phyloP scores from a whole-genome alignment of 768 basidiomycete genomes.

The Collybia sp. region DNA sequence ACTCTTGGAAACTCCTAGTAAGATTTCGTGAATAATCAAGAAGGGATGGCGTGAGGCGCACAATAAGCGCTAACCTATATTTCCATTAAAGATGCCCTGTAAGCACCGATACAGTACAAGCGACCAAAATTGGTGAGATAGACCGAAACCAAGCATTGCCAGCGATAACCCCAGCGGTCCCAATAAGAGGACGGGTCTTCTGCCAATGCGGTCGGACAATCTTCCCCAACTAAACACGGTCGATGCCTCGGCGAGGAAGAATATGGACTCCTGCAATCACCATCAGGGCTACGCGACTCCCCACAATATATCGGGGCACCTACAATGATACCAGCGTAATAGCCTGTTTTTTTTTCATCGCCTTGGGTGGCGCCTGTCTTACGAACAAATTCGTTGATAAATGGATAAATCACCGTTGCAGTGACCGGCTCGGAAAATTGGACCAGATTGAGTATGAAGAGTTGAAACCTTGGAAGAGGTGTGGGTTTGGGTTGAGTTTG shows the following conservation, averaged over 20 bases:
- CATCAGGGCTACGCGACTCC: slow-evolving; percentile 10
- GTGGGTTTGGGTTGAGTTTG: slow-evolving; percentile 14
- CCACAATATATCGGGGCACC: slow-evolving; percentile 27
- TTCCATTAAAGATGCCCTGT: slow-evolving; percentile 37
- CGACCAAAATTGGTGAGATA: slow-evolving; percentile 32
- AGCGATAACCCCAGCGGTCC: slow-evolving; percentile 35
- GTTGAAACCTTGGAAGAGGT: slow-evolving; percentile 34
- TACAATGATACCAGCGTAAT: slow-evolving; percentile 46
- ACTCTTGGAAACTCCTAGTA: slow-evolving; percentile 36
- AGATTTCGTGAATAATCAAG: slow-evolving; percentile 9
- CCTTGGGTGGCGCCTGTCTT: slow-evolving; percentile 39
- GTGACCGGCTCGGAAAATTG: slow-evolving; percentile 41
- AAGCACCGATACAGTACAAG: slow-evolving; percentile 23
- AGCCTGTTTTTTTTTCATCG: slow-evolving; percentile 39
- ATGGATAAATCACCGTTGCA: slow-evolving; percentile 40
- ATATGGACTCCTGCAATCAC: slow-evolving; percentile 32
- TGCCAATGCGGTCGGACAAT: slow-evolving; percentile 37
- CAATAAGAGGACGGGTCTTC: slow-evolving; percentile 36
- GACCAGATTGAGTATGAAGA: slow-evolving; percentile 31
- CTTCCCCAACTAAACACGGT: slow-evolving; percentile 42
- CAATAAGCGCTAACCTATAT: slow-evolving; percentile 18
- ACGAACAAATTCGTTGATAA: slow-evolving; percentile 39
- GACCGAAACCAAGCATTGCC: slow-evolving; percentile 36
- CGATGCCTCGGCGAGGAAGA: slow-evolving; percentile 37
- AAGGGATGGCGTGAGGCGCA: background rate